Percentiles rank a stretch among this genome's conserved stretches.
Evolutionary conservation across 1,139 yeast species (phyloP).

Genomic region (Geotrichum siamense): DNA sequence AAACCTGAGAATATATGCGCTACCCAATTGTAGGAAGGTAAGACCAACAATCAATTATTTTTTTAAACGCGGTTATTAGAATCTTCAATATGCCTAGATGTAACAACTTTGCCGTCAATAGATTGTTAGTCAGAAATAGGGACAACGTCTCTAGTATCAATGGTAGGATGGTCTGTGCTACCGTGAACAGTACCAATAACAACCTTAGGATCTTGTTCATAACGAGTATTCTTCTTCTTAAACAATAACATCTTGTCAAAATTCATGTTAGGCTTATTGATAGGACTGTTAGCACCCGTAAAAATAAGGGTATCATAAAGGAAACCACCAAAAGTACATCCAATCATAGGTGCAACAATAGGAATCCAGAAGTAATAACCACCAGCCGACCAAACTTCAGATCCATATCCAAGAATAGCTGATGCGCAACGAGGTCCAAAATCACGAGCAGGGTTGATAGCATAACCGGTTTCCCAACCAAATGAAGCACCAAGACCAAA

Average conservation of each 20-base stretch:
- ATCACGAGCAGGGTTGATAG: slow-evolving; percentile 48
- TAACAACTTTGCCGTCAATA: too few species aligned
- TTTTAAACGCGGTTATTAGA: too few species aligned
- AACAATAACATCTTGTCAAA: slow-evolving; percentile 8
- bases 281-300: slow-evolving; percentile 45
- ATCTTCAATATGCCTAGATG: too few species aligned
- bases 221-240: neutral
- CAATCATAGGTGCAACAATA: slow-evolving; percentile 41
- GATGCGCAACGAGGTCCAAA: slow-evolving; percentile 46
- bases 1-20: too few species aligned
- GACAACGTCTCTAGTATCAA: slow-evolving; percentile 12
- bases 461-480: slow-evolving; percentile 48
- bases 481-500: slow-evolving; percentile 41
- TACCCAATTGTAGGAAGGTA: too few species aligned
- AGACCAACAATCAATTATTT: too few species aligned
- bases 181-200: slow-evolving; percentile 18
- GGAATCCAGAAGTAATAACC: slow-evolving; percentile 48
- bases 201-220: slow-evolving; percentile 12
- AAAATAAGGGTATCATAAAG: slow-evolving; percentile 43
- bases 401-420: slow-evolving; percentile 41
- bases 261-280: slow-evolving; percentile 38
- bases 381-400: slow-evolving; percentile 37
- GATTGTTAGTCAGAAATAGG: too few species aligned
- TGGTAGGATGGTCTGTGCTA: slow-evolving; percentile 14
- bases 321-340: slow-evolving; percentile 41